Base-by-base conservation (phyloP, 495 filamentous ascomycete species). In the Parachaetomium inaequale region DNA sequence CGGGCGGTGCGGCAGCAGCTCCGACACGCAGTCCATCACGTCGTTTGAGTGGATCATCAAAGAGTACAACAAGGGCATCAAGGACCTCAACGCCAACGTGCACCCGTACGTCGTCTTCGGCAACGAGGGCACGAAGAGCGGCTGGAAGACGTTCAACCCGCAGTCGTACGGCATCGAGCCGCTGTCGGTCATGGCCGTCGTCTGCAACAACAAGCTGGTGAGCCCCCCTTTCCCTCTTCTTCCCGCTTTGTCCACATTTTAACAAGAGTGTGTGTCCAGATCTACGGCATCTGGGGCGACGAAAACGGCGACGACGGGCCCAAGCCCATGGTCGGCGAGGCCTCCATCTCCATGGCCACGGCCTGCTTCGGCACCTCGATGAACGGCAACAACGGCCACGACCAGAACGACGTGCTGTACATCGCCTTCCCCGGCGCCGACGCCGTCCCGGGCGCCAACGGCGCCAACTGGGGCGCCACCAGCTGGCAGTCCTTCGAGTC, bases 21-120 rank as follows among this genome's bases (percentile, higher is more conserved):
- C 57, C 1, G 77, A 79, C 42, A 83, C 79, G 1, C 85, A 89
- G 68, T 65, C 67, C 40, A 65, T 77, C 49, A 88, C 86, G 3
- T 74, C 81, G 0, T 88, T 86, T 71, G 67, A 80, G 61, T 74
- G 81, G 46, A 63, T 73, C 8, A 73, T 87, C 21, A 64, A 52
- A n/a, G 65, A 67, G 32, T 79, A 79, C 58, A 57, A 56, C 29
- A 73, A 68, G 50, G 82, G 80, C 15, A 77, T 88, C 56, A 59
- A 69, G 0, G 84, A 89, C 61, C 74, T 89, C 7, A 76, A 88
- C 67, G 78, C 86, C 6, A 81, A 84, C 52, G 75, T 85, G 28
- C 84, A 87, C 63, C 80, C 84, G 1, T 89, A 84, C 50, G 83
- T 88, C 17, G 87, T 89, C 10, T 82, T 89, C 59, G 87, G 86